These are phyloP conservation scores for Osmanthus fragrans DNA, from an alignment of 257 asterid genomes.

Conservation along the genomic window DNA sequence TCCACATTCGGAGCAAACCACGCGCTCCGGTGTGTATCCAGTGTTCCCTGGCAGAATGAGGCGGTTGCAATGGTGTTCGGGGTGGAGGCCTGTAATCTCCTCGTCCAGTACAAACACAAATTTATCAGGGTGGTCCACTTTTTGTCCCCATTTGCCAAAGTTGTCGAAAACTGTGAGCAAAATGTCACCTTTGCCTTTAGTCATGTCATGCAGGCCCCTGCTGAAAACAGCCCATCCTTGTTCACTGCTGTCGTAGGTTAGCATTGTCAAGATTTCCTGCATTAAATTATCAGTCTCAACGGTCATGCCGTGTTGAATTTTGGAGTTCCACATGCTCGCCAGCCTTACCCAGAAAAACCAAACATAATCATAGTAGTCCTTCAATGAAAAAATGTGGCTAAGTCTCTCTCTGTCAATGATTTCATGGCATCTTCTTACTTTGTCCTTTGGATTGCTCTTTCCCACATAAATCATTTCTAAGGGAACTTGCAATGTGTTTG, in stretches of 20 bases:
- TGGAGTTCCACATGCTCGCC: constrained; percentile 94
- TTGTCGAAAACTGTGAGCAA: constrained; percentile 42
- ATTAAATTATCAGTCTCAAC: constrained; percentile 62
- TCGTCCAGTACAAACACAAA: constrained; percentile 55
- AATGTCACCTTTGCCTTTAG: constrained; percentile 52
- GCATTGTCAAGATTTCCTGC: constrained; percentile 63
- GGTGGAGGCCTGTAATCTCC: constrained; percentile 41
- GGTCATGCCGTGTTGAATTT: constrained; percentile 55
- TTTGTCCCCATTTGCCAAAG: constrained; percentile 42
- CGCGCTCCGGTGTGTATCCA: constrained; percentile 64
- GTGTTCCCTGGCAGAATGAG: constrained; percentile 64
- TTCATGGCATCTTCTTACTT: constrained; percentile 60
- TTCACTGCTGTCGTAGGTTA: constrained; percentile 73
- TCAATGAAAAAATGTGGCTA: constrained; percentile 54
- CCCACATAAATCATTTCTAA: constrained; percentile 88
- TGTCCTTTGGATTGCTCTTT: constrained; percentile 65
- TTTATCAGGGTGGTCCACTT: constrained; percentile 46
- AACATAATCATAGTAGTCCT: constrained; percentile 50
- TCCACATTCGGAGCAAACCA: constrained; percentile 75
- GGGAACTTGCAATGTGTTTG: constrained; percentile 42
- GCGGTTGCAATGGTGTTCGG: constrained; percentile 77
- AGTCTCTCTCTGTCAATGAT: constrained; percentile 51
- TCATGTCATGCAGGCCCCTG: constrained; percentile 50
- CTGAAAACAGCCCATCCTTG: constrained; percentile 85
- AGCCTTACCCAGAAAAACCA: constrained; percentile 94